Conservation (phyloP, 2,329 filamentous ascomycete genomes). For the Penicillium paneum region DNA sequence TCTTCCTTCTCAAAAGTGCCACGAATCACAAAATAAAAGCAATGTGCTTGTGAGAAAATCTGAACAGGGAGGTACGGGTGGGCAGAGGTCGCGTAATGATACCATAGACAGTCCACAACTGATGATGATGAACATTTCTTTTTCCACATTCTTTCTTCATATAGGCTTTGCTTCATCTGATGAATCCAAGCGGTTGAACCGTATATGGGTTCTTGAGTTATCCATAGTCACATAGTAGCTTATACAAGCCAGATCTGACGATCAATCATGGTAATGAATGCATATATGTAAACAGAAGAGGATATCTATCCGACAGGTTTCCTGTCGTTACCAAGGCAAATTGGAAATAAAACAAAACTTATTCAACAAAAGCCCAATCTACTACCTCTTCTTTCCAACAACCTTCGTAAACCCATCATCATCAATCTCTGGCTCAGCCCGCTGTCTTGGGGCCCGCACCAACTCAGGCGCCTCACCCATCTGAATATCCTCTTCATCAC, state of each 20-base stretch:
- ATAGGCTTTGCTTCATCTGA: slow-evolving; percentile 25
- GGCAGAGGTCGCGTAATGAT: slow-evolving; percentile 24
- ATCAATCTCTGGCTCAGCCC: slow-evolving; percentile 67
- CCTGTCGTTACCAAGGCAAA: not conserved
- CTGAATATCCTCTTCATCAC: slow-evolving; percentile 55
- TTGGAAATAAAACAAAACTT: not conserved
- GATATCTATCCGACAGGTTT: slow-evolving; percentile 1
- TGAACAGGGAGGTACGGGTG: slow-evolving; percentile 17
- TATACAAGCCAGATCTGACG: not conserved
- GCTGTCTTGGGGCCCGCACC: slow-evolving; percentile 58
- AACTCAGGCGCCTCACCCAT: slow-evolving; percentile 68
- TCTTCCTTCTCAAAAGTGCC: not conserved
- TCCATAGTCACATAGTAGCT: not conserved
- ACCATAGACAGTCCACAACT: slow-evolving; percentile 25
- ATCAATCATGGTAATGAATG: slow-evolving; percentile 1
- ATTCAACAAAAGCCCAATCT: slow-evolving; percentile 11
- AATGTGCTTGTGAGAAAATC: slow-evolving; percentile 2
- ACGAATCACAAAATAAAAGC: not conserved
- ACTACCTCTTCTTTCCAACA: slow-evolving; percentile 58
- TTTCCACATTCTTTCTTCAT: slow-evolving; percentile 12
- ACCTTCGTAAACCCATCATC: slow-evolving; percentile 80
- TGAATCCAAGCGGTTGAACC: slow-evolving; percentile 19
- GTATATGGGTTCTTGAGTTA: not conserved
- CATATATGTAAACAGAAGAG: slow-evolving; percentile 12
- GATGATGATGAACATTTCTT: slow-evolving; percentile 35